Conservation (phyloP, 345 rosid genomes). For the Arabis hirsuta region DNA sequence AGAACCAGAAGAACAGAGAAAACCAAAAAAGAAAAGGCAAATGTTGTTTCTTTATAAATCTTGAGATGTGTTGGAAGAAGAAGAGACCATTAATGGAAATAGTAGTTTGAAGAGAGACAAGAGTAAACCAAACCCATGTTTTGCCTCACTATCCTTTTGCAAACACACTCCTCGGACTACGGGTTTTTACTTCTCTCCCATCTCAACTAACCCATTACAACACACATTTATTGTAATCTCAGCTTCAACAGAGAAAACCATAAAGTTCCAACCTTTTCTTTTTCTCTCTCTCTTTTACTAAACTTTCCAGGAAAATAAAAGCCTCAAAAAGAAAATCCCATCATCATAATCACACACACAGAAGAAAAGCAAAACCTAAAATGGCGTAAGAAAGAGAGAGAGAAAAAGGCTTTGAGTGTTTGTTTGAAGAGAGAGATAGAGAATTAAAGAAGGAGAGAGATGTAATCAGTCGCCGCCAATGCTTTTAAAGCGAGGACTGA, state of each 20-base stretch:
- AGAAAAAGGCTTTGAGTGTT: slow-evolving; percentile 1
- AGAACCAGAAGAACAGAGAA: slow-evolving; percentile 14
- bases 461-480: slow-evolving; percentile 77
- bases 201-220: slow-evolving; percentile 40
- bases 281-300: background rate
- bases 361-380: slow-evolving; percentile 20
- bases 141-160: slow-evolving; percentile 47
- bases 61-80: slow-evolving; percentile 34
- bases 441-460: slow-evolving; percentile 29
- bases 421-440: background rate
- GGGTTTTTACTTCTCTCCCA: slow-evolving; percentile 35
- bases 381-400: slow-evolving; percentile 39
- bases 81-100: slow-evolving; percentile 50
- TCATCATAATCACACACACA: slow-evolving; percentile 34
- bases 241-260: slow-evolving; percentile 29
- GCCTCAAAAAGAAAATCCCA: slow-evolving; percentile 38
- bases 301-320: slow-evolving; percentile 40
- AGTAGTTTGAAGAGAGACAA: slow-evolving; percentile 46
- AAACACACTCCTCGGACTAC: slow-evolving; percentile 44
- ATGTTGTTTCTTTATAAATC: slow-evolving; percentile 4
- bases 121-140: slow-evolving; percentile 43
- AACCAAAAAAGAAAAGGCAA: background rate
- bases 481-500: slow-evolving; percentile 63
- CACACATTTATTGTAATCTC: slow-evolving; percentile 41
- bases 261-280: slow-evolving; percentile 32